Evolutionary conservation across 164 flowering plant genomes (phyloP), one percentile per base, ranked within the genome.

Genomic region (Stephania cephalantha): DNA sequence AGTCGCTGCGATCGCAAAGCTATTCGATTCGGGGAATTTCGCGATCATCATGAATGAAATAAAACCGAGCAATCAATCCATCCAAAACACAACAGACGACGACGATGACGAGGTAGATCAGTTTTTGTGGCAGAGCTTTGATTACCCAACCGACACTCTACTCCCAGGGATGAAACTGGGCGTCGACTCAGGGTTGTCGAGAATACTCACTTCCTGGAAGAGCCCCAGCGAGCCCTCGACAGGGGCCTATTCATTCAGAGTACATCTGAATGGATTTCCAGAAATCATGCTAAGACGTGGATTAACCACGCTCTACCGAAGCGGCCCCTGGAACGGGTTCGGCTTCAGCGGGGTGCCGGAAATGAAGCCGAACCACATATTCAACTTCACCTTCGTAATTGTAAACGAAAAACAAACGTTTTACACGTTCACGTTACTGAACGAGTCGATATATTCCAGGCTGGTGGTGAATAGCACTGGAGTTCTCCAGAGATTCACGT

Each of bases 251-350:
- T 45, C 66, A 2, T 72, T 15, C 45, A 58, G 9, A 73, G 12
- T 86, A 0, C 83, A 88, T 8, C 71, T 7, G 3, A 65, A 48
- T 2, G 90, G 88, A 8, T 79, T 71, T 44, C 85, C 88, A 0
- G 85, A 87, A 71, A 8, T 75, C 0, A 76, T 75, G 53, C 1
- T 88, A 8, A 20, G 29, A 67, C 68, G 73, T 6, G 31, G 69
- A 2, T 50, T 68, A 3, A 1, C 18, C 1, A 17, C 6, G 0
- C 6, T 9, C 6, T 86, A 80, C 55, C 78, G 91, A 29, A 83
- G 84, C 45, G 94, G 97, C 4, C 89, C 91, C 1, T 90, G 90
- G 91, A 86, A 85, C 66, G 94, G 94, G 13, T 7, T 73, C 6
- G 9, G 72, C 12, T 84, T 78, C 29, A 74, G 76, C 7, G 85